A percentile compares a stretch with the other conserved stretches of the same genome.
These are phyloP conservation scores for Penicillium silybi DNA, from an alignment of 495 filamentous ascomycete genomes.

Conservation along the genomic window DNA sequence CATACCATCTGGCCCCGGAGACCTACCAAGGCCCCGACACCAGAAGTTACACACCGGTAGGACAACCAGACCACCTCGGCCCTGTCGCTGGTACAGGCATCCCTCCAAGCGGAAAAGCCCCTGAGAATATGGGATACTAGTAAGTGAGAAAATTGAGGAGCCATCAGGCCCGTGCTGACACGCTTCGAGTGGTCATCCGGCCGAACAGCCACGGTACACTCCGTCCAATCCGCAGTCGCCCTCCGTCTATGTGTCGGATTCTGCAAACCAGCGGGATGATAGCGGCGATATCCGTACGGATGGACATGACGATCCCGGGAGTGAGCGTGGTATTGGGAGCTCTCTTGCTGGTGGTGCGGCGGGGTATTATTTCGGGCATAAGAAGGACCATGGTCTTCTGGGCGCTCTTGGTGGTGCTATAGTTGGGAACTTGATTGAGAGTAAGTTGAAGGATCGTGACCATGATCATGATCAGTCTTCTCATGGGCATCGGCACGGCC, in stretches of 20 bases:
- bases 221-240: conserved; percentile 18
- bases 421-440: conserved; percentile 41
- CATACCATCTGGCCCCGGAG: conserved; percentile 30
- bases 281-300: conserved; percentile 8
- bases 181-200: conserved; percentile 8
- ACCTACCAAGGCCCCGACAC: conserved; percentile 28
- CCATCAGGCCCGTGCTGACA: background rate
- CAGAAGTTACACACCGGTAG: conserved; percentile 35
- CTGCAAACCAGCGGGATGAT: conserved; percentile 2
- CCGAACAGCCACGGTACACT: conserved; percentile 17
- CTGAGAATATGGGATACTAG: conserved; percentile 39
- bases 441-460: conserved; percentile 36
- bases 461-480: conserved; percentile 9
- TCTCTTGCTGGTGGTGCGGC: conserved; percentile 44
- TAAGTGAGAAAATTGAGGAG: conserved; percentile 10
- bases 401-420: conserved; percentile 49
- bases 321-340: conserved; percentile 42
- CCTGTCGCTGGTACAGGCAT: conserved; percentile 28
- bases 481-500: conserved; percentile 14
- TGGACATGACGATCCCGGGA: conserved; percentile 22
- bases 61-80: conserved; percentile 36
- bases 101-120: conserved; percentile 32
- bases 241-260: conserved; percentile 20
- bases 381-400: conserved; percentile 44
- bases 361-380: conserved; percentile 45